Percentiles rank a stretch among this genome's conserved stretches.
Conservation (phyloP, 805 yeast genomes). For the Wickerhamiella brachini region DNA sequence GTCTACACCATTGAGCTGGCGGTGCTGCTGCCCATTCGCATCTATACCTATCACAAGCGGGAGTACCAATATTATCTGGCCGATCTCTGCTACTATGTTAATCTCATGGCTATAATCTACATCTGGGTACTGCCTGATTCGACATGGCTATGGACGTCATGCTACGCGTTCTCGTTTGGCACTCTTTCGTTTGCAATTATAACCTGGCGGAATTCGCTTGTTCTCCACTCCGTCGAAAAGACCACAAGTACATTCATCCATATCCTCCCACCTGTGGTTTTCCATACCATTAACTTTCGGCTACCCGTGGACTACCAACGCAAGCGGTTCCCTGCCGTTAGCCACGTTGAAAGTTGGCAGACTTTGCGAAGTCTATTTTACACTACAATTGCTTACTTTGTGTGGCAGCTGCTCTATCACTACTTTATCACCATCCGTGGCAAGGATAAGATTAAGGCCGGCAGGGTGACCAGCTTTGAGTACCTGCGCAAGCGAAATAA, state of each 20-base stretch:
- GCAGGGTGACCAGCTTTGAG: constrained; percentile 78
- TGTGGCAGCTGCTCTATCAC: constrained; percentile 87
- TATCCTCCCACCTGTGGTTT: constrained; percentile 73
- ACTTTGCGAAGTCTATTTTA: constrained; percentile 53
- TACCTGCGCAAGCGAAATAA: constrained; percentile 63
- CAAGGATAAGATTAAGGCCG: constrained; percentile 70
- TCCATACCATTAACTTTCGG: constrained; percentile 78
- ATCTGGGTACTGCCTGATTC: constrained; percentile 78
- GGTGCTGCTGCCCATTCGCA: constrained; percentile 68
- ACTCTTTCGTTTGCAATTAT: constrained; percentile 86
- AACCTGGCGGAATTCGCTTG: constrained; percentile 90
- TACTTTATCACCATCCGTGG: constrained; percentile 76
- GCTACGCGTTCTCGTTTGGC: constrained; percentile 79
- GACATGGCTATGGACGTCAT: constrained; percentile 56
- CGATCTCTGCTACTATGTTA: constrained; percentile 87
- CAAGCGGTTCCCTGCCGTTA: constrained; percentile 69
- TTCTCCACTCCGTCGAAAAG: constrained; percentile 81
- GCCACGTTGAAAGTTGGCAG: constrained; percentile 55
- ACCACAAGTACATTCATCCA: constrained; percentile 87
- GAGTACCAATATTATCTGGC: constrained; percentile 80
- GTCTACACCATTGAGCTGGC: constrained; percentile 51
- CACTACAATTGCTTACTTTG: constrained; percentile 69
- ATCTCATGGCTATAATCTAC: constrained; percentile 49
- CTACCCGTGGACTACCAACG: constrained; percentile 37
- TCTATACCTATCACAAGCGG: constrained; percentile 65